Evolutionary conservation across 225 moss, liverwort and hornwort genomes (phyloP), one percentile per base, ranked within the genome.

Genomic region (Asterella californica): DNA sequence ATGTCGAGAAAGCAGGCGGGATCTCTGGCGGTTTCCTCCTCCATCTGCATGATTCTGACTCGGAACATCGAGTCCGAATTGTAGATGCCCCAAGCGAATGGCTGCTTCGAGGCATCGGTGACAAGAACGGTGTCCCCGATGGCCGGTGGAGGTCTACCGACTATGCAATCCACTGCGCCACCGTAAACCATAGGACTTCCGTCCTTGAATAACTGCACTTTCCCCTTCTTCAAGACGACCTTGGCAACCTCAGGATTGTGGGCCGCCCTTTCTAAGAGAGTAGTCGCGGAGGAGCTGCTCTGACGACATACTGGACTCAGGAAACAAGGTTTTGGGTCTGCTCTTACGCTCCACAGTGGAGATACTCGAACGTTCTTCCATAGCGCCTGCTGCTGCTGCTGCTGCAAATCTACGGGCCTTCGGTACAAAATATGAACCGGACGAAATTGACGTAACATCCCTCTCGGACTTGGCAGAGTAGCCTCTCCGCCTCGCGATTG

Each of bases 131-230:
- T 75, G 55, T 96, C 96, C 34, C 94, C 93, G 4, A 88, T 86
- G 79, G 84, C 82, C 70, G 96, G 96, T 46, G 91, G 87, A 25
- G 94, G 96, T 82, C 90, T 89, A 37, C 96, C 96, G 6, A 96
- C 84, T 36, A 96, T 89, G 79, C 92, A 90, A 73, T 94, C 94
- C 66, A 96, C 86, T 22, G 96, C 96, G 50, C 94, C 96, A 42
- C 94, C 91, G 74, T 96, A 96, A 65, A 96, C 94, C 96, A 94
- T 94, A 65, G 94, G 96, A 83, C 94, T 92, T 55, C 96, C 96
- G 10, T 89, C 90, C 52, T 94, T 91, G 81, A 93, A 96, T 21
- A 94, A 68, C 48, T 93, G 93, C 0, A 90, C 78, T 82, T 94
- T 96, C 0, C 96, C 93, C 86, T 93, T 96, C 89, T 96, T 96